phyloP scores from a whole-genome alignment of 2,329 filamentous ascomycete species.

The Magnaporthales sp. region DNA sequence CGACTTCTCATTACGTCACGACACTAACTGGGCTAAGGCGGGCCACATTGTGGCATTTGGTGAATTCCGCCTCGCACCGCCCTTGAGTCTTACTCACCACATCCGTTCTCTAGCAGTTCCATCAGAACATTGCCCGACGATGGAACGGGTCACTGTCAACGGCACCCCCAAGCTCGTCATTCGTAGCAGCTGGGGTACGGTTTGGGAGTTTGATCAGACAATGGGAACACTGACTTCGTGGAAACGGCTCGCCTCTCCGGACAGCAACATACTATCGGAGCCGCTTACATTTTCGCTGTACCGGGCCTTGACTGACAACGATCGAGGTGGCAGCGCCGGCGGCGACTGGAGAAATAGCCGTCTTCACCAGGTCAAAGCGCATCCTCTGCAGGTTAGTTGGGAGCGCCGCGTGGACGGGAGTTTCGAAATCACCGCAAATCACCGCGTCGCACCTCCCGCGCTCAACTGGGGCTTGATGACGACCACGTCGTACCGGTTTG shows the following conservation, averaged over 20 bases:
- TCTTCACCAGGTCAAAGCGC: conserved; percentile 31
- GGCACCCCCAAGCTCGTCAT: conserved; percentile 17
- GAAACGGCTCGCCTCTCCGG: conserved; percentile 18
- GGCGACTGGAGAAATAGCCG: conserved; percentile 44
- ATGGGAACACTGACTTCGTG: conserved; percentile 33
- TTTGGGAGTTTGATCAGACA: conserved; percentile 34
- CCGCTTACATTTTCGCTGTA: conserved; percentile 47
- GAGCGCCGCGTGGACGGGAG: conserved; percentile 18
- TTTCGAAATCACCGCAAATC: conserved; percentile 36
- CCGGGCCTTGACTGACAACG: conserved; percentile 59
- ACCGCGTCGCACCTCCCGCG: conserved; percentile 52
- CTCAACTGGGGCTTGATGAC: conserved; percentile 51
- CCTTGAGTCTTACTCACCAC: conserved; percentile 11
- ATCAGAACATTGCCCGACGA: background rate
- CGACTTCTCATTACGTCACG: conserved; percentile 31
- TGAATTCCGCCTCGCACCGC: conserved; percentile 29
- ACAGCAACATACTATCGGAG: conserved; percentile 32
- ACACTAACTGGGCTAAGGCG: conserved; percentile 41
- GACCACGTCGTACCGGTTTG: conserved; percentile 46
- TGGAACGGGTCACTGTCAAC: background rate
- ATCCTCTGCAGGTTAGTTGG: conserved; percentile 28
- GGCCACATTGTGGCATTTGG: conserved; percentile 44
- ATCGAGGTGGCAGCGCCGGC: conserved; percentile 44
- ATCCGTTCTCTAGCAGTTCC: background rate
- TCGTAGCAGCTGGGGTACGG: conserved; percentile 23